Base-by-base conservation (phyloP, 768 basidiomycete species). In the Macrolepiota albuminosa region DNA sequence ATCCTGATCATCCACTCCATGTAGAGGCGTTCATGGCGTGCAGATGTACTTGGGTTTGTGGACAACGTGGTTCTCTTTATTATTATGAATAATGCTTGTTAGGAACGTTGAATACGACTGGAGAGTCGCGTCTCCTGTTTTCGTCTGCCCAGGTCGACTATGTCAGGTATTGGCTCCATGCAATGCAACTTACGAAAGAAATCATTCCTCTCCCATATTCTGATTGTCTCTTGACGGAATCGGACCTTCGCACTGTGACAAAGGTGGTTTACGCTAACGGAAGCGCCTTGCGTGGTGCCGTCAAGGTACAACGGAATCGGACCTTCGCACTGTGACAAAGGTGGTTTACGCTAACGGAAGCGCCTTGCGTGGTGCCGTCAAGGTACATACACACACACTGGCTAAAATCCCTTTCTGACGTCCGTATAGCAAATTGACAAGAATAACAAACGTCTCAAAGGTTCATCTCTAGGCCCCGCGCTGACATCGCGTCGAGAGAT, bases 111-210 rank as follows among this genome's bases (percentile, higher is more conserved):
- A 75, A 77, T 9, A 14, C 45, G 31, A 86, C 81, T 52, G 90
- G 89, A 62, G 88, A 93, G 71, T 80, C 84, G 6, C 84, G 92
- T n/a, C 79, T 94, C 31, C 74, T 93, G 53, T 91, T 91, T 68
- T 89, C 93, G 29, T 90, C 88, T 16, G 85, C 84, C 6, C 92
- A 95, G 73, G 81, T 93, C 63, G 91, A 95, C 70, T 95, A 93
- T 71, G 71, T 89, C 21, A 79, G 90, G 54, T 93, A 93, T 71
- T 95, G 88, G 87, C 79, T 94, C 54, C 83, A 90, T 67, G 84
- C 86, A 1, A 86, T 87, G 81, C 74, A 79, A 59, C 76, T 92
- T 63, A 91, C 89, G 0, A 76, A 81, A 58, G 70, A 78, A 18
- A 76, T 79, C 47, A 81, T 93, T 45, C 86, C 91, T 18, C 73